phyloP scores from a whole-genome alignment of 2,329 filamentous ascomycete genomes.

The Volutella citrinella region DNA sequence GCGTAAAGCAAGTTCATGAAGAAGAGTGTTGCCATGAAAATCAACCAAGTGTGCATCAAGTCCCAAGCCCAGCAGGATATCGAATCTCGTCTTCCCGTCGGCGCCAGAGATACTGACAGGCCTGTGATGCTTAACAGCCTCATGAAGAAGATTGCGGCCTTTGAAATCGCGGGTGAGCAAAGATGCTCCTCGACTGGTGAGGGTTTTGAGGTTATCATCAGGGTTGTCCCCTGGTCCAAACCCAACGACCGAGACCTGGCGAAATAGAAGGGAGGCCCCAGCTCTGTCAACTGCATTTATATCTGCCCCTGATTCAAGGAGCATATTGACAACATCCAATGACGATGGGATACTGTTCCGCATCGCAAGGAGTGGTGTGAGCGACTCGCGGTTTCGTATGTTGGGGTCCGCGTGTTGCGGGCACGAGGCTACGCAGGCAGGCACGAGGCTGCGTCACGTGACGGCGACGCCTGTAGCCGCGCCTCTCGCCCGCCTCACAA shows the following conservation, averaged over 20 bases:
- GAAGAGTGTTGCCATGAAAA: conserved; percentile 16
- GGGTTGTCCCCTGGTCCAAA: not conserved
- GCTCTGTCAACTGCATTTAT: conserved; percentile 14
- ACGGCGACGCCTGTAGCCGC: too few species aligned
- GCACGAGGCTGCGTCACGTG: too few species aligned
- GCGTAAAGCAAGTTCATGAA: conserved; percentile 17
- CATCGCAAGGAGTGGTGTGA: conserved; percentile 13
- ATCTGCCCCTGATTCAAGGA: conserved; percentile 21
- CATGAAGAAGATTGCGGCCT: conserved; percentile 17
- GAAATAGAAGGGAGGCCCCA: conserved; percentile 17
- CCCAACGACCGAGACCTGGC: not conserved
- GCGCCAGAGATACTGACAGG: not conserved
- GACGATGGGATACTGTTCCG: rapidly evolving
- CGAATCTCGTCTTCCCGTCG: not conserved
- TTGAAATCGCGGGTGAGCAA: conserved; percentile 9
- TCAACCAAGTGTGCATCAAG: conserved; percentile 15
- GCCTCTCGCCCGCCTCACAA: too few species aligned
- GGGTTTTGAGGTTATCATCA: conserved; percentile 6
- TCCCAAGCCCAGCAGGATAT: conserved; percentile 6
- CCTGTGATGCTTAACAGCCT: conserved; percentile 3
- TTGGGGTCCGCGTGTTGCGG: conserved; percentile 23
- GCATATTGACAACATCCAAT: not conserved
- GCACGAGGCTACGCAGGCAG: too few species aligned
- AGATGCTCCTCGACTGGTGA: conserved; percentile 14
- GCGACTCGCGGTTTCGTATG: conserved; percentile 11